Conservation (phyloP, 2,329 filamentous ascomycete genomes). For the Hypoxylon sp. region DNA sequence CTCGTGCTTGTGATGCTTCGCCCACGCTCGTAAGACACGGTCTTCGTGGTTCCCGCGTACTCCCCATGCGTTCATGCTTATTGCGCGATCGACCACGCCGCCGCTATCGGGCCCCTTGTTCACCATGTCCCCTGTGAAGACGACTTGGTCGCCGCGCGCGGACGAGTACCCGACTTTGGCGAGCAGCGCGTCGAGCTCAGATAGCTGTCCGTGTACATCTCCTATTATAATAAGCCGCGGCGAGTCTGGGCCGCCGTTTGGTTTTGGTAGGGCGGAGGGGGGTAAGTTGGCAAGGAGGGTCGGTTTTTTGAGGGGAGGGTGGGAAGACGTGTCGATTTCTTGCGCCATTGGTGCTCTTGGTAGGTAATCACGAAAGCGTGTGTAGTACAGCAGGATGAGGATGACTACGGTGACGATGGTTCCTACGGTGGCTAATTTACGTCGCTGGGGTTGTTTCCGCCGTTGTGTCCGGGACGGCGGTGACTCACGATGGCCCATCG, state of each 20-base stretch:
- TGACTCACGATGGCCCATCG: constrained; percentile 26
- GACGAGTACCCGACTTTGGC: constrained; percentile 73
- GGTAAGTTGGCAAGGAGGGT: constrained; percentile 28
- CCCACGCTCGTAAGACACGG: constrained; percentile 77
- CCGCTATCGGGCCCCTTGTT: constrained; percentile 87
- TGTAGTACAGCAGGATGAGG: constrained; percentile 22
- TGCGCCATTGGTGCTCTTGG: constrained; percentile 1
- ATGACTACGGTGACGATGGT: constrained; percentile 23
- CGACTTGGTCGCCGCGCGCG: constrained; percentile 74
- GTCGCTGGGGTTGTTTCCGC: constrained; percentile 30
- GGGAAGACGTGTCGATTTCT: neutral
- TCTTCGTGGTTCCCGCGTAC: constrained; percentile 97
- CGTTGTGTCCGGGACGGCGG: constrained; percentile 14
- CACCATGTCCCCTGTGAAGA: constrained; percentile 84
- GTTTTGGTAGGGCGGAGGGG: constrained; percentile 28
- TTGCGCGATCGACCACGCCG: constrained; percentile 82
- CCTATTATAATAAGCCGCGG: constrained; percentile 84
- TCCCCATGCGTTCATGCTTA: constrained; percentile 79
- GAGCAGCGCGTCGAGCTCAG: constrained; percentile 75
- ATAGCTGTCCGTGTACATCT: constrained; percentile 90
- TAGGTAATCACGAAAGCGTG: constrained; percentile 1
- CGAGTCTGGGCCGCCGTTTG: constrained; percentile 47
- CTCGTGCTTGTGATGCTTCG: constrained; percentile 45
- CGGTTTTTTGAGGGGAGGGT: constrained; percentile 22
- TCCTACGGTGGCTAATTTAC: constrained; percentile 27